Conservation (phyloP, 768 basidiomycete genomes). For the Tricholoma flavovirens region DNA sequence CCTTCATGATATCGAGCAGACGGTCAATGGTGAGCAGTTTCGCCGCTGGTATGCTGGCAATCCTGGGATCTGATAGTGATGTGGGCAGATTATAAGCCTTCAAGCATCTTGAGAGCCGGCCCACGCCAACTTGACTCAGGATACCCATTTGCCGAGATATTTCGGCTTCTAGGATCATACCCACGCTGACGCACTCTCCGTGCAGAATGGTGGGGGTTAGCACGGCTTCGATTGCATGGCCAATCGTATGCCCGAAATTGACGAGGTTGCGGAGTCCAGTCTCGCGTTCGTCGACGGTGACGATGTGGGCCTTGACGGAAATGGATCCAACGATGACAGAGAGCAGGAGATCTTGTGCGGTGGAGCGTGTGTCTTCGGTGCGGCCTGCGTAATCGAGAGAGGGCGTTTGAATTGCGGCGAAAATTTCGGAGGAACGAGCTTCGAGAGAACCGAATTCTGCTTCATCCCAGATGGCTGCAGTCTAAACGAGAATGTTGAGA, state of each 20-base stretch:
- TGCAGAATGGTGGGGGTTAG: constrained; percentile 91
- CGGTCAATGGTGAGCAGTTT: constrained; percentile 71
- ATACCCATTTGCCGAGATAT: constrained; percentile 84
- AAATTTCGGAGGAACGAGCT: constrained; percentile 77
- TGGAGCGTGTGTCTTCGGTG: constrained; percentile 58
- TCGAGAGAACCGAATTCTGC: constrained; percentile 85
- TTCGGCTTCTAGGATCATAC: constrained; percentile 97
- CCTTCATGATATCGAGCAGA: constrained; percentile 87
- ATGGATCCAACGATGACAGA: constrained; percentile 91
- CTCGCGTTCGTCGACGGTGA: constrained; percentile 94
- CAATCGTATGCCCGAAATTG: constrained; percentile 98
- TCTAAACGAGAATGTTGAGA: constrained; percentile 43
- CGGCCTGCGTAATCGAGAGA: constrained; percentile 54
- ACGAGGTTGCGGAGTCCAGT: constrained; percentile 96
- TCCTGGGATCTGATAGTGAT: constrained; percentile 71
- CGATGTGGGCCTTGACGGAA: constrained; percentile 94
- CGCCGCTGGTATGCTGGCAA: constrained; percentile 64
- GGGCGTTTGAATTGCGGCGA: constrained; percentile 75
- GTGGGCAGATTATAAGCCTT: constrained; percentile 90
- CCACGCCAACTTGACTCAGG: constrained; percentile 87
- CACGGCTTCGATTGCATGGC: constrained; percentile 97
- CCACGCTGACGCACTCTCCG: constrained; percentile 92
- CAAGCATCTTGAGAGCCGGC: constrained; percentile 80
- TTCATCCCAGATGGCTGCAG: constrained; percentile 98
- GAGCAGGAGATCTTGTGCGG: constrained; percentile 78